phyloP scores from a whole-genome alignment of 2,329 filamentous ascomycete genomes.

The Aspergillus nomiae region DNA sequence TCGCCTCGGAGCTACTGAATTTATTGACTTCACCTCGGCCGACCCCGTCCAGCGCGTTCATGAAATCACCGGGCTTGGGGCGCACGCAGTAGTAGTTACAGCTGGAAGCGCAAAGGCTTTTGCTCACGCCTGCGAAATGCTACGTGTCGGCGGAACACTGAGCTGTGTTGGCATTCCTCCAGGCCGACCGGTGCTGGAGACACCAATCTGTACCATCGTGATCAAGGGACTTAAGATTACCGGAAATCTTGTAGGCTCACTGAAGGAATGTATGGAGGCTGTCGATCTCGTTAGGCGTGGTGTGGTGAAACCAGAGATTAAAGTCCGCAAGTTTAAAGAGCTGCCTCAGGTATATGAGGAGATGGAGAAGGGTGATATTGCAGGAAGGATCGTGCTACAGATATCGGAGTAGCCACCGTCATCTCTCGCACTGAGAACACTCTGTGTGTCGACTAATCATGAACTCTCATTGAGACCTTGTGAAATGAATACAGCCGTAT shows the following conservation, averaged over 20 bases:
- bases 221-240: conserved; percentile 49
- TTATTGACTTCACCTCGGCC: conserved; percentile 43
- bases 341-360: conserved; percentile 47
- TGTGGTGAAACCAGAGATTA: conserved; percentile 45
- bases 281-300: conserved; percentile 47
- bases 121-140: conserved; percentile 46
- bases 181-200: conserved; percentile 41
- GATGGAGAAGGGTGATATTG: conserved; percentile 48
- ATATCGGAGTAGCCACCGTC: conserved; percentile 28
- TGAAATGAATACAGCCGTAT: neutral
- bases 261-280: conserved; percentile 51
- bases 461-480: neutral
- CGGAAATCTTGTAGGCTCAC: conserved; percentile 47
- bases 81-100: conserved; percentile 46
- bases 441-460: neutral
- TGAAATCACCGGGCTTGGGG: conserved; percentile 42
- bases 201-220: conserved; percentile 46
- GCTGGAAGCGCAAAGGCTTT: conserved; percentile 47
- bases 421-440: neutral
- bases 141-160: conserved; percentile 46
- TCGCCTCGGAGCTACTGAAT: conserved; percentile 42
- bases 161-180: conserved; percentile 49
- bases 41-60: conserved; percentile 39
- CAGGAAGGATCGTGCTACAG: conserved; percentile 47
- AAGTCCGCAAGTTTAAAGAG: conserved; percentile 46